Evolutionary conservation across 2,329 filamentous ascomycete species (phyloP).

Genomic region (Lachnellula arida): DNA sequence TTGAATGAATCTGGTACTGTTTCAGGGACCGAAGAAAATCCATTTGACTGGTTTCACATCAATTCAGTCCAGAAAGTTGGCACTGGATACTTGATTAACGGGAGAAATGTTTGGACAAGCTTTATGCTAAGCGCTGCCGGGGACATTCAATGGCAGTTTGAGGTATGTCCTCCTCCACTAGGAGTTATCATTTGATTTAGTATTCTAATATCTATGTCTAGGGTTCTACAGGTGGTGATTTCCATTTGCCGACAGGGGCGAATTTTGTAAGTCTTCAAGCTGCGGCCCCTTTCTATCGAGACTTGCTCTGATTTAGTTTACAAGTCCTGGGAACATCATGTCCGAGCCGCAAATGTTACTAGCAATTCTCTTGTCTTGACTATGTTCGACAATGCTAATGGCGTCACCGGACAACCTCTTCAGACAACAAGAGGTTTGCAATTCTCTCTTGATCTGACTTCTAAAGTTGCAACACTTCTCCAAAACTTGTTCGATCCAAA

Average conservation of each 20-base stretch:
- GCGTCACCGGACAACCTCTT: not conserved
- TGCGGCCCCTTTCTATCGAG: no score
- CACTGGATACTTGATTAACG: constrained; percentile 27
- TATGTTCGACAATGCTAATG: not conserved
- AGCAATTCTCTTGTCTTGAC: not conserved
- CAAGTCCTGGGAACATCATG: not conserved
- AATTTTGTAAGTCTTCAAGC: not conserved
- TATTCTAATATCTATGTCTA: not conserved
- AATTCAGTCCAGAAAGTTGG: constrained; percentile 26
- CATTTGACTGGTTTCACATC: constrained; percentile 29
- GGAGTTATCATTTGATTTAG: no score
- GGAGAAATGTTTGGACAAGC: constrained; percentile 22
- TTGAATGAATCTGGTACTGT: not conserved
- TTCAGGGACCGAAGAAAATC: constrained; percentile 9
- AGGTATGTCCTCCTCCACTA: no score
- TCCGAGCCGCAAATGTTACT: not conserved
- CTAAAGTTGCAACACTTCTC: not conserved
- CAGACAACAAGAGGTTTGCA: not conserved
- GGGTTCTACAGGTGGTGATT: constrained; percentile 1
- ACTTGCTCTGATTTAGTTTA: not conserved
- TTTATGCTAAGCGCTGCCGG: constrained; percentile 24
- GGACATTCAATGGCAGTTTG: not conserved
- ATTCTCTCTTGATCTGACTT: not conserved
- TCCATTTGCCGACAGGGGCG: not conserved
- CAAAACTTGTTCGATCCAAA: not conserved